These are phyloP conservation scores for Boletus coccyginus DNA, from an alignment of 768 basidiomycete species.

Conservation along the genomic window DNA sequence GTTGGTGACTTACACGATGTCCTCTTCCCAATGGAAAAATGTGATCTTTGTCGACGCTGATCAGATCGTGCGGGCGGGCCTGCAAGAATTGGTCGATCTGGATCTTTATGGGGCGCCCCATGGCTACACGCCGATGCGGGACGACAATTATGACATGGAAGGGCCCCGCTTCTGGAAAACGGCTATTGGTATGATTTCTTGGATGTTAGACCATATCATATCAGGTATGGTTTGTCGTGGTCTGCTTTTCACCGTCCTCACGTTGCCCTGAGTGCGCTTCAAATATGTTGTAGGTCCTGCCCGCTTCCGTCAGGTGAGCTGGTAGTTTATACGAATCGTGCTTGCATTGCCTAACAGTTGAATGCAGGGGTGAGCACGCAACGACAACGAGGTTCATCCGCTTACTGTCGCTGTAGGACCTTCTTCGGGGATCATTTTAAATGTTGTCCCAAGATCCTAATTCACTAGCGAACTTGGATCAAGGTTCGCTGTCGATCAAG, in stretches of 20 bases:
- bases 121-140: constrained; percentile 96
- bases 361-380: constrained; percentile 42
- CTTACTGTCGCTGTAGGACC: constrained; percentile 51
- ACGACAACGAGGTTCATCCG: neutral
- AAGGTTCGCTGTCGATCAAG: constrained; percentile 48
- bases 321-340: neutral
- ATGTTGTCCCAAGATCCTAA: constrained; percentile 90
- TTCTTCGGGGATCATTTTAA: constrained; percentile 90
- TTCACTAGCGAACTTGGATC: constrained; percentile 92
- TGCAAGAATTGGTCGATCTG: constrained; percentile 91
- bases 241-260: constrained; percentile 4
- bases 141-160: constrained; percentile 93
- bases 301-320: constrained; percentile 80
- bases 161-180: constrained; percentile 99
- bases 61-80: constrained; percentile 92
- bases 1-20: constrained; percentile 97
- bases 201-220: constrained; percentile 85
- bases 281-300: constrained; percentile 90
- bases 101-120: constrained; percentile 93
- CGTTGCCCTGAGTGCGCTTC: constrained; percentile 61
- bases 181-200: constrained; percentile 90
- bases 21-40: constrained; percentile 98
- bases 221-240: constrained; percentile 57
- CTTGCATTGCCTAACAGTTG: neutral
- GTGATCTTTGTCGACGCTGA: constrained; percentile 99